Base-by-base conservation (phyloP, 2,329 filamentous ascomycete genomes). In the Cladosporium sp. region DNA sequence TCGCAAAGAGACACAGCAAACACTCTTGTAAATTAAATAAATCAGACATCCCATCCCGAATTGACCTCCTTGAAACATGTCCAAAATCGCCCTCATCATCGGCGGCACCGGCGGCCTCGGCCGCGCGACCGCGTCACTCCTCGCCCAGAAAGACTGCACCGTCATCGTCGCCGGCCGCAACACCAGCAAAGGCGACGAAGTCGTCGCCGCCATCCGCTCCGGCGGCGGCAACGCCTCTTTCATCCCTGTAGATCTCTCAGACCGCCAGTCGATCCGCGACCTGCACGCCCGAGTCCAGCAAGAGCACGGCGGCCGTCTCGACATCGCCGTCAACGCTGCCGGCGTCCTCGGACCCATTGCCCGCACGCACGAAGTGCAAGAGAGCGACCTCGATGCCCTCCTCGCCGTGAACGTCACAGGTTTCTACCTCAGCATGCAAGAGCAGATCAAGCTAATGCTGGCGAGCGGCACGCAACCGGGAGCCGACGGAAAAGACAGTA, bases 341-440 rank as follows among this genome's bases (percentile, higher is more conserved):
- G 71, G 71, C 8, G 64, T 73, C 6, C 68, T 70, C 36, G 55
- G 63, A 20, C 68, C 67, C 2, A 70, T 69, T 6, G 67, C 64
- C 1, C 66, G 70, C 0, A 68, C 67, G 42, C 64, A 64, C 0
- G 57, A 64, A 13, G 70, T 67, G 0, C n/a, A 54, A 13, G 67
- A 71, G 43, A 62, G 75, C 47, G 76, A 76, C 41, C 54, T 76
- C 1, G 70, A 64, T 3, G 73, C 72, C 0, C 69, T 68, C 2
- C 73, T 76, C 52, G 71, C 67, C 51, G 63, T 74, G 2, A 43
- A 49, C 37, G 41, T 49, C 27, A 49, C 45, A 4, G 45, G 45
- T 7, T 49, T 49, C 45, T 49, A 49, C 38, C 17, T 49, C 18
- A 49, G 45, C 27, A 56, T 75, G 0, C 61, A 67, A 13, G 70